Percentiles rank a stretch among this genome's conserved stretches.
These are phyloP conservation scores for cucumber (Cucumis sativus) DNA, from an alignment of 306 rosid species.

Conservation along the genomic window DNA sequence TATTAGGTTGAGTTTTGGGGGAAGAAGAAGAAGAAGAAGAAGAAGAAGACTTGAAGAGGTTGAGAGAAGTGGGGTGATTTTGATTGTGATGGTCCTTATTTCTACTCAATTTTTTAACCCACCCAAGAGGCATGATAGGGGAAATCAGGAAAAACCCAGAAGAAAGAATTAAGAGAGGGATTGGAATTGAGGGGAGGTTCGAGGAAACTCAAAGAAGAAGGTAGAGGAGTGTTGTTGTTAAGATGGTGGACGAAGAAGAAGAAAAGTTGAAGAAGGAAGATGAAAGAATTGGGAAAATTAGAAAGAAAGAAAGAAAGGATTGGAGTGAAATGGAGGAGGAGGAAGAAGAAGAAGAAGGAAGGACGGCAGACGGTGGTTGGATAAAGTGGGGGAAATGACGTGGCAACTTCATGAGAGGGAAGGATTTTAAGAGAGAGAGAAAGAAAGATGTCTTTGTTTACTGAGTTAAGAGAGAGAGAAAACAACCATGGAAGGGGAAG, in stretches of 20 bases:
- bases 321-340: neutral
- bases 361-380: slow-evolving; percentile 80
- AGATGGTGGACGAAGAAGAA: slow-evolving; percentile 1
- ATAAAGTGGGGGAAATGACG: slow-evolving; percentile 41
- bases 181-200: neutral
- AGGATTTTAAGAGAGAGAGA: neutral
- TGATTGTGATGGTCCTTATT: slow-evolving; percentile 32
- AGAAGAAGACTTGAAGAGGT: slow-evolving; percentile 32
- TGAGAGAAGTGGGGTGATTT: slow-evolving; percentile 7
- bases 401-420: slow-evolving; percentile 19
- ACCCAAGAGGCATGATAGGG: slow-evolving; percentile 78
- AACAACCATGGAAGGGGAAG: neutral
- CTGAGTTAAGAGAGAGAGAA: too few species aligned
- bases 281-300: neutral
- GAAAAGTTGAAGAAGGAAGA: slow-evolving; percentile 18
- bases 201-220: neutral
- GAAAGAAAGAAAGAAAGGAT: neutral
- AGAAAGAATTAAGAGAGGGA: neutral
- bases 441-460: too few species aligned
- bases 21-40: slow-evolving; percentile 21
- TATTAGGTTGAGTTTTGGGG: slow-evolving; percentile 7
- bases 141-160: neutral
- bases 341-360: neutral
- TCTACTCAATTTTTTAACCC: slow-evolving; percentile 58
- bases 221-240: neutral